Evolutionary conservation across 1,284 basidiomycete genomes (phyloP), one percentile per base, ranked within the genome.

Genomic region (Fomitopsis schrenkii): DNA sequence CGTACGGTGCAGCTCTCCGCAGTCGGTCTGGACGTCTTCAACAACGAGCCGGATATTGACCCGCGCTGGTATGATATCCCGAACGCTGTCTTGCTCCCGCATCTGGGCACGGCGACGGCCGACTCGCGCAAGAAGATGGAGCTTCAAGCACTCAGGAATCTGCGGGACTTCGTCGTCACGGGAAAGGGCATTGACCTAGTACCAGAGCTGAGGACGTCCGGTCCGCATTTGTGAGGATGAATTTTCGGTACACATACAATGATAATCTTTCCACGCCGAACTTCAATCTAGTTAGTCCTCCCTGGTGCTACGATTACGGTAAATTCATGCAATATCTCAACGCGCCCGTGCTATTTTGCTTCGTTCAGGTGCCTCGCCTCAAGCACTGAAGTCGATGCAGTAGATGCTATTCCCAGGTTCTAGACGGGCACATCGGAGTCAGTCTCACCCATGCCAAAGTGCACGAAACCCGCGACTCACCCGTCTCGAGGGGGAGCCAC

Each of bases 11-110:
- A 95, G 90, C 83, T 95, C 62, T 85, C 83, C 56, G 88, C 88
- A 2, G 91, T 93, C 22, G 95, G 95, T 26, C 80, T 98, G 26
- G 95, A 97, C 67, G 95, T 97, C 35, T 97, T 85, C 78, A 93
- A 93, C 4, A 82, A 94, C 73, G 95, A 97, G 74, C 95, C 94
- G 1, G 76, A 87, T 50, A 88, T 97, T 59, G 93, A 96, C 74
- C 89, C 91, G 1, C 84, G 87, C 22, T 77, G 96, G 44, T 80
- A 94, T 62, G 82, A 86, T 14, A 93, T 94, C 75, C 86, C 90
- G 35, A 89, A 94, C 67, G 87, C 93, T 64, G 90, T 89, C 15
- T 80, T 97, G 14, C 82, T 97, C 19, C 95, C 95, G 1, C 95
- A 96, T 73, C 89, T 96, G 88, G 94, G 94, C 42, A 95, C 93